These are phyloP conservation scores for Solanum bulbocastanum DNA, from an alignment of 257 asterid species.

Conservation along the genomic window DNA sequence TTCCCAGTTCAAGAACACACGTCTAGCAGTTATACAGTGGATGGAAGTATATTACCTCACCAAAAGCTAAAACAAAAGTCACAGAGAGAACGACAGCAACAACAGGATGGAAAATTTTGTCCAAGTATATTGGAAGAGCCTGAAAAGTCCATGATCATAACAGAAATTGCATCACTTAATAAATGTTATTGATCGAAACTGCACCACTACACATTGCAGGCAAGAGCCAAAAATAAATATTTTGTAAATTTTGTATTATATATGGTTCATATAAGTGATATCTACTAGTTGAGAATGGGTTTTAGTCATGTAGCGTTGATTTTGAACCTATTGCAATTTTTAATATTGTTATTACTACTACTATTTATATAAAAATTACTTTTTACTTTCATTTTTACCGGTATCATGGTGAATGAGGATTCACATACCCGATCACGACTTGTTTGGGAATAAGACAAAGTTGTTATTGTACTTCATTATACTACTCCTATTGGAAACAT, in stretches of 20 bases:
- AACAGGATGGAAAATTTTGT: conserved; percentile 78
- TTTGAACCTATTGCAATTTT: background rate
- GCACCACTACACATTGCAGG: background rate
- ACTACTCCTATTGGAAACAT: background rate
- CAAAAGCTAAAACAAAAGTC: conserved; percentile 91
- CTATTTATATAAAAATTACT: background rate
- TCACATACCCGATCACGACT: background rate
- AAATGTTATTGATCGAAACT: background rate
- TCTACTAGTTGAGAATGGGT: background rate
- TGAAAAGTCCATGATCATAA: conserved; percentile 18
- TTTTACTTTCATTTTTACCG: background rate
- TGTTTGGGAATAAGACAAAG: background rate
- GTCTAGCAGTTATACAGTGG: background rate
- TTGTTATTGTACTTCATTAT: background rate
- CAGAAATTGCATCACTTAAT: background rate
- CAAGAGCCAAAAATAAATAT: background rate
- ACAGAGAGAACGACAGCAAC: conserved; percentile 93
- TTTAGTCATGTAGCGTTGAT: background rate
- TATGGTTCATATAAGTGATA: background rate
- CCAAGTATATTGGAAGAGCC: conserved; percentile 95
- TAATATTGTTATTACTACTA: background rate
- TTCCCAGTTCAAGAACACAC: background rate
- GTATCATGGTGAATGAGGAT: background rate
- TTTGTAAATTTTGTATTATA: background rate
- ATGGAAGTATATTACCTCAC: conserved; percentile 54